Percentiles rank a stretch among this genome's conserved stretches.
These are phyloP conservation scores for Argentina anserina DNA, from an alignment of 306 rosid genomes.

Conservation along the genomic window DNA sequence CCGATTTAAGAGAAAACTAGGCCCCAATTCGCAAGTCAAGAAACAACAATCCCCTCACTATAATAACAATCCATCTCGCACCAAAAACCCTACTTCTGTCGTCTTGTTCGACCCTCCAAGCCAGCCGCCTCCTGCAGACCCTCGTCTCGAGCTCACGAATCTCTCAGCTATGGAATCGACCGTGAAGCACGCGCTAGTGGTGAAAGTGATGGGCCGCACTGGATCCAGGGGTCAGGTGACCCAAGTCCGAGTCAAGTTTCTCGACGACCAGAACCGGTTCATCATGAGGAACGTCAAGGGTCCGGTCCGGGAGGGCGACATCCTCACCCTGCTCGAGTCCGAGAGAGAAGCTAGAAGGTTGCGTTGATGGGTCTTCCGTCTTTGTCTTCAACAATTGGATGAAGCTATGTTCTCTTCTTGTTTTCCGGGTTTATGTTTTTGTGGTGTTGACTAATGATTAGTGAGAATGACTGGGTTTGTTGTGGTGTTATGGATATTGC, in stretches of 20 bases:
- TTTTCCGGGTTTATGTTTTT: neutral
- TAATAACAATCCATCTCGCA: neutral
- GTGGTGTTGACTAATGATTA: neutral
- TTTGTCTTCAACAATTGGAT: neutral
- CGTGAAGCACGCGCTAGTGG: slow-evolving; percentile 1
- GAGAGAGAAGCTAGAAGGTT: slow-evolving; percentile 8
- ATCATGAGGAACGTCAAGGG: slow-evolving; percentile 16
- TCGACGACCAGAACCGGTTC: slow-evolving; percentile 14
- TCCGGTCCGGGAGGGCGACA: slow-evolving; percentile 7
- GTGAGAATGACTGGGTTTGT: neutral
- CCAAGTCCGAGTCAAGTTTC: slow-evolving; percentile 7
- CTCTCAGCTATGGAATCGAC: slow-evolving; percentile 8
- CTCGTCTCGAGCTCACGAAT: neutral
- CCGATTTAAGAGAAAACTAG: no score
- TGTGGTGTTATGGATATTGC: neutral
- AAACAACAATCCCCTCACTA: neutral
- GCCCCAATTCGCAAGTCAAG: neutral
- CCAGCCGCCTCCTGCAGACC: slow-evolving; percentile 9
- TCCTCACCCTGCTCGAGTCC: slow-evolving; percentile 9
- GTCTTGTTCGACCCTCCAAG: neutral
- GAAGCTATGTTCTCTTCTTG: neutral
- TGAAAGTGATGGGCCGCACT: slow-evolving; percentile 8
- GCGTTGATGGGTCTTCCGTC: neutral
- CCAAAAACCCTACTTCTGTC: neutral
- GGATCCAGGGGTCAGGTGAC: slow-evolving; percentile 13